These are phyloP conservation scores for Salvia rosmarinus DNA, from an alignment of 257 asterid species.

Conservation along the genomic window DNA sequence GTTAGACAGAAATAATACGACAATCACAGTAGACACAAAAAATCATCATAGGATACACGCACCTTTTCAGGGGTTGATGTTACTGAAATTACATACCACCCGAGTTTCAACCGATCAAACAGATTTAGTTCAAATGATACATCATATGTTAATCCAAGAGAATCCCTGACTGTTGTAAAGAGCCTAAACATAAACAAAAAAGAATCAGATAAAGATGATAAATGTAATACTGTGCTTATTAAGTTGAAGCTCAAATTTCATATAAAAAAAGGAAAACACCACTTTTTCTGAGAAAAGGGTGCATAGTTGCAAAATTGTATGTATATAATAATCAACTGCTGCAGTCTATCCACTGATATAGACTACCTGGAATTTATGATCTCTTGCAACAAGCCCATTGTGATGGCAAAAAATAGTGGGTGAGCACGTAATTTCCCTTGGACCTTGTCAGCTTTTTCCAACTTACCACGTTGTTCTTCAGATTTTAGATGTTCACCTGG, in stretches of 20 bases:
- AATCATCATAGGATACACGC: constrained; percentile 26
- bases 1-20: constrained; percentile 31
- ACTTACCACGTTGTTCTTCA: constrained; percentile 44
- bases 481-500: constrained; percentile 51
- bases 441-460: constrained; percentile 37
- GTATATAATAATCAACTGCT: constrained; percentile 10
- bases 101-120: constrained; percentile 95
- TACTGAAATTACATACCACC: constrained; percentile 97
- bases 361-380: constrained; percentile 88
- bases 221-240: background rate
- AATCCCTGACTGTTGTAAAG: constrained; percentile 96
- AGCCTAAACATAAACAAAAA: constrained; percentile 55
- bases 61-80: constrained; percentile 99
- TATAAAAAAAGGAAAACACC: background rate
- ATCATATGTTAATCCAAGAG: constrained; percentile 97
- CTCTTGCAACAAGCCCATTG: constrained; percentile 87
- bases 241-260: background rate
- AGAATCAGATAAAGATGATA: background rate
- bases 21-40: constrained; percentile 26
- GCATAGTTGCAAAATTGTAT: background rate
- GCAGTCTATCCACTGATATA: constrained; percentile 23
- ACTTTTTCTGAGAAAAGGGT: background rate
- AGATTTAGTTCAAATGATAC: constrained; percentile 97
- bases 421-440: constrained; percentile 61
- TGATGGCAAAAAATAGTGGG: constrained; percentile 83